Evolutionary conservation across 768 basidiomycete species (phyloP), one percentile per base, ranked within the genome.

Genomic region (Tylopilus sp.): DNA sequence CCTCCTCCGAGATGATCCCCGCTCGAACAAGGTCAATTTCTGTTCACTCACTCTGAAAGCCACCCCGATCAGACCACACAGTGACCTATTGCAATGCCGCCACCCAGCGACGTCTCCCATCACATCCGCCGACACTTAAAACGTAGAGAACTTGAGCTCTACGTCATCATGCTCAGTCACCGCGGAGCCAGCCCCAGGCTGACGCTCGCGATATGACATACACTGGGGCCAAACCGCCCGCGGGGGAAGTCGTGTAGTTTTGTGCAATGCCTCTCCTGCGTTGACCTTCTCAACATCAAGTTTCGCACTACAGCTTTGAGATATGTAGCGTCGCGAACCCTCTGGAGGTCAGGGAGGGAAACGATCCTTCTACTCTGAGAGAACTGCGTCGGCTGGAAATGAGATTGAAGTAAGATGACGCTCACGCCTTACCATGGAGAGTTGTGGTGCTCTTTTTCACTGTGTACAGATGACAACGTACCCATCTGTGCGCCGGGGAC

Each of bases 1-100:
- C 93, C 16, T 74, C 83, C 61, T 86, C 74, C 7, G 82, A 83
- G 54, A 94, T 86, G 67, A 90, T 1, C 91, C 90, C 45, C 79
- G 80, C 66, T 92, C 90, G 58, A 92, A 91, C 8, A 73, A 70
- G 12, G 76, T 70, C n/a, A 92, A 72, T 66, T 85, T 88, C 71
- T 78, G 71, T 48, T 63, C 73, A 47, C 71, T 74, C 11, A 89
- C 79, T 26, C 83, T 81, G 61, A 78, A 80, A 3, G 75, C 81
- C 4, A 83, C 86, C 58, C 76, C 76, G 56, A 80, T 73, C 53
- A 91, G 67, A 57, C 78, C 71, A 49, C 68, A 67, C 38, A 77
- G 61, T 2, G 74, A 73, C 53, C 65, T 69, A 26, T 54, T 22
- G 47, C 60, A 58, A 14, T 50, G 19, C 16, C 58, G 29, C 24